A percentile compares a stretch with the other conserved stretches of the same genome.
Evolutionary conservation across 2,329 filamentous ascomycete species (phyloP).

Genomic region (Pyrenophora tritici-repentis): DNA sequence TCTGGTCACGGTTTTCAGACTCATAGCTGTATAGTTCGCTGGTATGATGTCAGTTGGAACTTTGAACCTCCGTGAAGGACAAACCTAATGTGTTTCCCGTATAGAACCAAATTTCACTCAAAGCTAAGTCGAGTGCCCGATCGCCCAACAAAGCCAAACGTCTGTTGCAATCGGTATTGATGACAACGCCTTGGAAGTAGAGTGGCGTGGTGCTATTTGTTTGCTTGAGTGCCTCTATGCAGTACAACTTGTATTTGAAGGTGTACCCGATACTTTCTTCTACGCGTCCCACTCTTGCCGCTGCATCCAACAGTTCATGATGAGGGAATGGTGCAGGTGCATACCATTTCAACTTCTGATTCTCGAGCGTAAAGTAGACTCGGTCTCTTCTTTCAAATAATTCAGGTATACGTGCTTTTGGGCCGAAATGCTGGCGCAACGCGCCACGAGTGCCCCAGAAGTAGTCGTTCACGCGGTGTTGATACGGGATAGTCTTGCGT

Average conservation of each 20-base stretch:
- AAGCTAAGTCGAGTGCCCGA: constrained; percentile 16
- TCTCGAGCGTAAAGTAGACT: constrained; percentile 13
- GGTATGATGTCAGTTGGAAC: constrained; percentile 1
- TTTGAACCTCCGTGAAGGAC: not conserved
- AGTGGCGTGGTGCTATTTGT: constrained; percentile 10
- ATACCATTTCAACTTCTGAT: constrained; percentile 6
- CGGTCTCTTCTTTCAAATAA: constrained; percentile 23
- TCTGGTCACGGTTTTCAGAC: constrained; percentile 4
- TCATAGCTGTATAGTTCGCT: constrained; percentile 14
- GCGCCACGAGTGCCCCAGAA: not conserved
- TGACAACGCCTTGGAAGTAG: constrained; percentile 18
- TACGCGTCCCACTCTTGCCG: constrained; percentile 17
- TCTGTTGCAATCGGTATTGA: constrained; percentile 17
- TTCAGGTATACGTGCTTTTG: constrained; percentile 14
- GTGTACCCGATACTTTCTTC: constrained; percentile 25
- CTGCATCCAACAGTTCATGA: constrained; percentile 25
- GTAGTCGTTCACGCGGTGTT: no score
- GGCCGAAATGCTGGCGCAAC: constrained; percentile 18
- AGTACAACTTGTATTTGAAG: constrained; percentile 26
- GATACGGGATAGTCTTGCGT: no score
- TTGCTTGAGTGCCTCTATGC: constrained; percentile 27
- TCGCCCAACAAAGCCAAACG: constrained; percentile 32
- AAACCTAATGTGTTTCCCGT: constrained; percentile 14
- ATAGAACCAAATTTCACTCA: constrained; percentile 26
- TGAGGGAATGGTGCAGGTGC: constrained; percentile 4